Conservation (phyloP, 2,329 filamentous ascomycete species). For the Pestalotiopsis fici region DNA sequence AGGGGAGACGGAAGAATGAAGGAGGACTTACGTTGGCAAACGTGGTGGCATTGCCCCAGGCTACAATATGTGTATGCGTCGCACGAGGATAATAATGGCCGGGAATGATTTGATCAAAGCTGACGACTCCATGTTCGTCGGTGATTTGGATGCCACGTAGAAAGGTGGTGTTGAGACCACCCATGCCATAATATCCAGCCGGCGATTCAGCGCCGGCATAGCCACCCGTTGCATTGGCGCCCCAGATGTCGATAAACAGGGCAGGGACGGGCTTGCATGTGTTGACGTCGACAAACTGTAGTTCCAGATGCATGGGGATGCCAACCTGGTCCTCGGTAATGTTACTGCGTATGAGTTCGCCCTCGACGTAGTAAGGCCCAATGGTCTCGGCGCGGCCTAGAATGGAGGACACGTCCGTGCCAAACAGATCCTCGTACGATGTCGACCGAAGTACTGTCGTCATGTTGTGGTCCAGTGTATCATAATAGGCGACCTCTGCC, state of each 20-base stretch:
- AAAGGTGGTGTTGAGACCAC: conserved; percentile 42
- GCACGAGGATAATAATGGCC: conserved; percentile 45
- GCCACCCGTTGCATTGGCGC: conserved; percentile 43
- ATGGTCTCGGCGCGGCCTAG: conserved; percentile 52
- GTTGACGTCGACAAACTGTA: conserved; percentile 54
- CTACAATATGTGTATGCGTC: conserved; percentile 48
- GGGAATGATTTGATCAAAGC: conserved; percentile 43
- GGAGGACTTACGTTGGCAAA: not conserved
- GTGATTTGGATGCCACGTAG: conserved; percentile 42
- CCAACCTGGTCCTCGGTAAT: conserved; percentile 48
- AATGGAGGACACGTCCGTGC: conserved; percentile 44
- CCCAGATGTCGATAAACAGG: conserved; percentile 53
- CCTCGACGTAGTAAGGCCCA: conserved; percentile 54
- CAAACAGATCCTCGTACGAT: conserved; percentile 34
- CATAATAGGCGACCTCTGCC: not conserved
- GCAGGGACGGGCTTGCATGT: conserved; percentile 52
- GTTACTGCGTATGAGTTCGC: conserved; percentile 50
- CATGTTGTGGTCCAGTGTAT: conserved; percentile 21
- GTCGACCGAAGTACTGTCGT: conserved; percentile 27
- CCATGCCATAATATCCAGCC: conserved; percentile 21
- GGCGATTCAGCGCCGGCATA: conserved; percentile 39
- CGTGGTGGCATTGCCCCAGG: not conserved
- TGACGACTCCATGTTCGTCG: conserved; percentile 39
- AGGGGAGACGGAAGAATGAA: not conserved
- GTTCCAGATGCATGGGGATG: conserved; percentile 48